These are phyloP conservation scores for Eudorina sp. DNA, from an alignment of 139 green algal genomes.

Conservation along the genomic window DNA sequence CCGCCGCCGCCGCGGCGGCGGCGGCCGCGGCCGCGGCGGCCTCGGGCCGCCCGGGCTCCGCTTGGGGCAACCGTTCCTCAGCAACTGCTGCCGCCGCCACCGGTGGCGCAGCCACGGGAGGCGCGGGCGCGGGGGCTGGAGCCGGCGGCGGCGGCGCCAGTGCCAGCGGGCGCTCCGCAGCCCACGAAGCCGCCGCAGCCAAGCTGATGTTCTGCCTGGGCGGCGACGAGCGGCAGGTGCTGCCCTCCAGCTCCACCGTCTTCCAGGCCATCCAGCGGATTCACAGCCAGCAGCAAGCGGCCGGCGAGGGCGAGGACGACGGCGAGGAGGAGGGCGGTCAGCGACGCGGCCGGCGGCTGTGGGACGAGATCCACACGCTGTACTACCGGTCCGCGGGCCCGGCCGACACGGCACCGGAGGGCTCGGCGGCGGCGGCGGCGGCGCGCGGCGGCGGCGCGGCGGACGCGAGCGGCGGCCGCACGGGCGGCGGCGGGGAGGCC, in stretches of 20 bases:
- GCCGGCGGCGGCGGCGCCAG: slow-evolving; percentile 11
- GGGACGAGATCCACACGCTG: slow-evolving; percentile 92
- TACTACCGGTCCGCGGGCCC: slow-evolving; percentile 69
- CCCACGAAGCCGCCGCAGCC: slow-evolving; percentile 43
- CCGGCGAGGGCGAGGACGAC: slow-evolving; percentile 50
- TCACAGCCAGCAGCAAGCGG: slow-evolving; percentile 21
- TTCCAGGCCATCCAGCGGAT: slow-evolving; percentile 88
- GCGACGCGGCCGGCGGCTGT: slow-evolving; percentile 69
- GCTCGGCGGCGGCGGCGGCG: slow-evolving; percentile 10
- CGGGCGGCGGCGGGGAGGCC: not conserved
- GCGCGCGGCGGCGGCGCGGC: not conserved
- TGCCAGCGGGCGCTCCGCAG: slow-evolving; percentile 34
- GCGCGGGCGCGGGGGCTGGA: slow-evolving; percentile 14
- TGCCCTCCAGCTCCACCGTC: slow-evolving; percentile 78
- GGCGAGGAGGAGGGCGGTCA: slow-evolving; percentile 7
- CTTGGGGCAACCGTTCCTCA: not conserved
- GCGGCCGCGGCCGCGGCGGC: slow-evolving; percentile 22
- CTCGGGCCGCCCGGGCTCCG: not conserved
- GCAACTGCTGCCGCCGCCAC: slow-evolving; percentile 1
- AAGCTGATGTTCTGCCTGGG: slow-evolving; percentile 82
- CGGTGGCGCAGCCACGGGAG: slow-evolving; percentile 20
- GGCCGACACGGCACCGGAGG: slow-evolving; percentile 43
- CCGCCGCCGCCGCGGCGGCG: slow-evolving; percentile 18
- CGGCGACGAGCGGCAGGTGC: slow-evolving; percentile 47
- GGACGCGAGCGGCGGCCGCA: not conserved